Evolutionary conservation across 2,329 filamentous ascomycete genomes (phyloP).

Genomic region (Trichoderma guizhouense): DNA sequence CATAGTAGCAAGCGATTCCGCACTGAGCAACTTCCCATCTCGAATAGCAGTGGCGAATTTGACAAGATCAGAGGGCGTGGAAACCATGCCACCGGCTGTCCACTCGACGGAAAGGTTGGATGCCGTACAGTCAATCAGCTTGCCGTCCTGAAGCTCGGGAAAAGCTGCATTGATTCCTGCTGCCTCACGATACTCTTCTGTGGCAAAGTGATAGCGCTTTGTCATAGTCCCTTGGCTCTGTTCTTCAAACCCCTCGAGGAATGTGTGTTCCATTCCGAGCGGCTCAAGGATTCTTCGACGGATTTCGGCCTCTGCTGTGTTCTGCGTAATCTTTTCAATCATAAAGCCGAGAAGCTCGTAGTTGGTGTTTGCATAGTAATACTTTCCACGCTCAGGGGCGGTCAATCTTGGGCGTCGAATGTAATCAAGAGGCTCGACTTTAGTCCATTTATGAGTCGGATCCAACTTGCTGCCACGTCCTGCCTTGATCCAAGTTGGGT

Average conservation of each 20-base stretch:
- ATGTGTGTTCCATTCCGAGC: slow-evolving; percentile 16
- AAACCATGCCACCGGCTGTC: slow-evolving; percentile 20
- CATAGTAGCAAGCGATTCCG: slow-evolving; percentile 12
- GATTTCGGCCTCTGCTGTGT: slow-evolving; percentile 15
- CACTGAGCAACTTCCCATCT: slow-evolving; percentile 13
- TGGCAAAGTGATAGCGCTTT: slow-evolving; percentile 19
- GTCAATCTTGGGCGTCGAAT: slow-evolving; percentile 18
- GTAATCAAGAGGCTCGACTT: slow-evolving; percentile 19
- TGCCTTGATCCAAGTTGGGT: slow-evolving; percentile 15
- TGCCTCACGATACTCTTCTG: slow-evolving; percentile 9
- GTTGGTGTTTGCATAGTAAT: slow-evolving; percentile 20
- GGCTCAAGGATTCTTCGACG: slow-evolving; percentile 14
- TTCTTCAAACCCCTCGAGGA: slow-evolving; percentile 19
- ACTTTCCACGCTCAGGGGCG: slow-evolving; percentile 17
- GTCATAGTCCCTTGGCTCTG: neutral
- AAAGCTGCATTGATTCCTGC: slow-evolving; percentile 18
- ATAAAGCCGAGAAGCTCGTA: slow-evolving; percentile 21
- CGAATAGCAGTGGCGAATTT: slow-evolving; percentile 19
- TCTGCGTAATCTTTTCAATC: slow-evolving; percentile 15
- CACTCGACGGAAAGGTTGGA: slow-evolving; percentile 20
- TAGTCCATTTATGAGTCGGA: slow-evolving; percentile 17
- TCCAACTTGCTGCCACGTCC: slow-evolving; percentile 17
- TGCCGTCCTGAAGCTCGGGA: slow-evolving; percentile 1
- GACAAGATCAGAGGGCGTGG: slow-evolving; percentile 17
- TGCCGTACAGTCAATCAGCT: slow-evolving; percentile 18